Base-by-base conservation (phyloP, 495 filamentous ascomycete species). In the Aspergillus homomorphus region DNA sequence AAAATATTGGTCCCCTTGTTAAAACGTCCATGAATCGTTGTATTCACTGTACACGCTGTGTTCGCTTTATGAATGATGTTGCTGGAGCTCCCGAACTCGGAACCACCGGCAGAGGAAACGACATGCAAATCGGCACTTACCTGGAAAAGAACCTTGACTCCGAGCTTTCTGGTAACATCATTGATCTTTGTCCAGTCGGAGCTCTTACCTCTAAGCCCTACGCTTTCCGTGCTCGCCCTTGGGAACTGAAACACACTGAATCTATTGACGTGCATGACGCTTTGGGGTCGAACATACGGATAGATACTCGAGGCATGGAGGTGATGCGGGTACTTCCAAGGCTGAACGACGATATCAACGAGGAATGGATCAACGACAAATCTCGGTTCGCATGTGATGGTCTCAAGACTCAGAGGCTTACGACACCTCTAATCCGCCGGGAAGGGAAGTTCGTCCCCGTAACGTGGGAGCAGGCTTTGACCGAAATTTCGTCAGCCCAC, bases 11-110 rank as follows among this genome's bases (percentile, higher is more conserved):
- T 7, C 94, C 94, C n/a, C 73, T 98, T 57, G 87, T 98, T 71
- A 98, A 98, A 81, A 98, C 94, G 16, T 98, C 95, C n/a, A 98
- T 98, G 94, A 98, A 98, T 78, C 82, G 94, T 68, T 98, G 94
- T 78, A 98, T 98, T 69, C 94, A 98, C 77, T 98, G 94, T 79
- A 98, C 94, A 63, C 85, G 94, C 68, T 98, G 94, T 75, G 84
- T 98, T 60, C 91, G 94, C 63, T 98, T 98, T 74, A 90, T 94
- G 68, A 98, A 97, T 73, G 94, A 98, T 71, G 81, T 98, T 61
- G 94, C 94, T 26, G 94, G 94, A 62, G 94, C 94, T 49, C 90
- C 94, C 18, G 94, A 98, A 72, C 79, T 98, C 60, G 94, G 94
- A 63, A 94, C 91, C 16, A 89, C 89, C 4, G 94, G 94, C 63